phyloP scores from a whole-genome alignment of 1,139 yeast species.

The Candida sp. region DNA sequence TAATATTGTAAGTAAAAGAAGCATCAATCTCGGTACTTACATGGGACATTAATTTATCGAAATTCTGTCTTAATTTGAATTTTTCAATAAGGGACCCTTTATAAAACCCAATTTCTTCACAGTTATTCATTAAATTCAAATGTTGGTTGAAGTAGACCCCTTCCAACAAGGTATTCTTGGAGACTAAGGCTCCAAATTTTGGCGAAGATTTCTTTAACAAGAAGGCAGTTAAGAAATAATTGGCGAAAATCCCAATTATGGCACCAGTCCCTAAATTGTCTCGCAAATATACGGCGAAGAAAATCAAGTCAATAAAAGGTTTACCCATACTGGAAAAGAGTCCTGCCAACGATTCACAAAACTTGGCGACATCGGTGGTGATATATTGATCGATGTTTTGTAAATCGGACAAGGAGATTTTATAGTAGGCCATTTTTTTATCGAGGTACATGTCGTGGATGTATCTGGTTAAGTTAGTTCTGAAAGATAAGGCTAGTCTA shows the following conservation, averaged over 20 bases:
- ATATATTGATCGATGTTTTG: constrained; percentile 72
- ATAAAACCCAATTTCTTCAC: constrained; percentile 93
- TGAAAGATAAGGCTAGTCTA: constrained; percentile 75
- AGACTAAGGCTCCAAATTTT: constrained; percentile 76
- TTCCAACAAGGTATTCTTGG: constrained; percentile 74
- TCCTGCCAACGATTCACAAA: constrained; percentile 80
- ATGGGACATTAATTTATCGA: constrained; percentile 48
- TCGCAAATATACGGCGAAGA: constrained; percentile 80
- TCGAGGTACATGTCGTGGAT: constrained; percentile 90
- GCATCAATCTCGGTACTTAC: constrained; percentile 48
- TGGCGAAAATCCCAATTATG: constrained; percentile 73
- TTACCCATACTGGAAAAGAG: constrained; percentile 88
- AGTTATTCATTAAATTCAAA: constrained; percentile 78
- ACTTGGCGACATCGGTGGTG: constrained; percentile 79
- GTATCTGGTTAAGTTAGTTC: constrained; percentile 82
- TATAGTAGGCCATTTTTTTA: constrained; percentile 77
- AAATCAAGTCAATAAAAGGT: constrained; percentile 84
- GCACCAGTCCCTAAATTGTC: constrained; percentile 87
- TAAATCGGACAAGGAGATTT: constrained; percentile 51
- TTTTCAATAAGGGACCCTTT: constrained; percentile 88
- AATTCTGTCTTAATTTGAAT: constrained; percentile 58
- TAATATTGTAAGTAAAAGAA: constrained; percentile 57
- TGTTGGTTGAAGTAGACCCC: constrained; percentile 90
- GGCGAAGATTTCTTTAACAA: constrained; percentile 75
- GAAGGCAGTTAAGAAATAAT: constrained; percentile 79